Evolutionary conservation across 331 rosid species (phyloP), one percentile per base, ranked within the genome.

Genomic region (Arachis monticola): DNA sequence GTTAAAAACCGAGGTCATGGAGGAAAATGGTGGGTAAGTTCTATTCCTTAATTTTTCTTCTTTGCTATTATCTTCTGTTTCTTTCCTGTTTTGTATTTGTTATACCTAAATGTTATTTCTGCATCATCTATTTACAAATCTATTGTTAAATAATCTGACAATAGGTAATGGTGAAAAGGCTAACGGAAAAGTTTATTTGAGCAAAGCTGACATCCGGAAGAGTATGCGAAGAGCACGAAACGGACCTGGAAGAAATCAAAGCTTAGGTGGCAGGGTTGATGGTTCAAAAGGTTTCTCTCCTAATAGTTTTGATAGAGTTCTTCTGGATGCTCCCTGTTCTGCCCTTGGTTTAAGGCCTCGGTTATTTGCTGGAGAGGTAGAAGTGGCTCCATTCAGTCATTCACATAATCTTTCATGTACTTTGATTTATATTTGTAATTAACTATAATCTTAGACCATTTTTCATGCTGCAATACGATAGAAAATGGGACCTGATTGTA

Each of bases 311-410:
- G 98, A 94, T 71, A 92, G 93, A 73, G 97, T 94, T 59, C 98
- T 94, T 88, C 97, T 88, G 60, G 98, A 94, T 79, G 98, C 95
- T 83, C 95, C 97, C 10, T 94, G 99, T 81, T 94, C 99, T 69
- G 99, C 99, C 77, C 91, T 94, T 74, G 99, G 96, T 77, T 87
- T 92, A 86, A 90, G 97, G 84, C 97, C 95, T 79, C 87, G 96
- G n/a, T 80, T 94, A 13, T 94, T 94, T 85, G 68, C 96, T 70
- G 96, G 92, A 80, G 89, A 85, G 97, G 98, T 90, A 89, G 51
- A 76, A 82, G 53, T 73, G 59, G 10, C 64, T 68, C 35, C 22
- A 17, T 17, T 17, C 22, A 17, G 22, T 17, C 22, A 35, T 70
- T 1, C 0, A 67, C 62, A 53, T 51, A 64, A 81, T 11, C 38